Evolutionary conservation across 2,329 filamentous ascomycete genomes (phyloP), one percentile per base, ranked within the genome.

Genomic region (Alternaria arbusti): DNA sequence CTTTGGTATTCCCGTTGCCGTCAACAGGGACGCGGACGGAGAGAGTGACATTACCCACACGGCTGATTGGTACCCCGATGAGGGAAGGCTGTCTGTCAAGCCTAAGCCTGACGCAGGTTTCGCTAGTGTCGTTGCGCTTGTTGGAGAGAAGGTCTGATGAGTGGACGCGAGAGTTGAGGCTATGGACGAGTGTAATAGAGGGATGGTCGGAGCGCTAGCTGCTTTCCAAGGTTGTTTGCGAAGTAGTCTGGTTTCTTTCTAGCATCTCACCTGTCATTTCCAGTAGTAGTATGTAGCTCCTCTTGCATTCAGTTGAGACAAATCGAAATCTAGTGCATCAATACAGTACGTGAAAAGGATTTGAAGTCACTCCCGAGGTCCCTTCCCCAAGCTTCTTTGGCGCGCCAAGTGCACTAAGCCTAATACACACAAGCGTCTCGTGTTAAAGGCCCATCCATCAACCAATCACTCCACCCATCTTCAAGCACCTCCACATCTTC

Each of bases 381-480:
- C 28, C 3, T 30, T 30, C 2, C 12, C 20, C 20, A 54, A 17
- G 40, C 36, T 13, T 30, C 46, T 4, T 23, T 9, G 5, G 0
- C n/a, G 7, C 6, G 56, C 60, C 60, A 63, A 59, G 56, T 4
- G 3, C 44, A 26, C 60, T 59, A 60, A 23, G 0, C 50, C 32
- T 13, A 15, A 55, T 25, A 0, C 25, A 5, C 6, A 23, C 32
- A 50, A 59, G 60, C 36, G 59, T 9, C 12, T 3, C 7, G 22
- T 17, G 32, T 36, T 60, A 46, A 46, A 32, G 25, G 13, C 44
- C 4, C 30, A 23, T 40, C 0, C 30, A 50, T 13, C 50, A 50
- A 63, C 60, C 56, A 63, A 59, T 59, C 20, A 55, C 50, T 40
- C 32, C 57, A 44, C 15, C 17, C 23, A 43, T 36, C n/a, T 7